These are phyloP conservation scores for Podospora comata DNA, from an alignment of 495 filamentous ascomycete species.

Conservation along the genomic window DNA sequence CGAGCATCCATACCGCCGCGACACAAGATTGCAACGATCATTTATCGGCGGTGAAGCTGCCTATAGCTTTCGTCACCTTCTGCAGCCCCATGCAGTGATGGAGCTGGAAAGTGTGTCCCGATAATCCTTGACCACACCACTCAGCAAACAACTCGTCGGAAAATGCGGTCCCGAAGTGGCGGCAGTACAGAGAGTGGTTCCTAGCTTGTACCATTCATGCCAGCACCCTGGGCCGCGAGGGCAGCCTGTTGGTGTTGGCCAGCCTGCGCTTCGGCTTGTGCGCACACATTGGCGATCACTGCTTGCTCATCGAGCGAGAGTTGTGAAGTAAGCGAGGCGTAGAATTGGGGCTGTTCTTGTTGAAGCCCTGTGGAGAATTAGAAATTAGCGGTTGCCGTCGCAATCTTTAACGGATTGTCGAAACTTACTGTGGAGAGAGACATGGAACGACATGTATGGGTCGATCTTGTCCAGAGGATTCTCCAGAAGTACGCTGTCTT, in stretches of 20 bases:
- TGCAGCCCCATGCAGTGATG: background rate
- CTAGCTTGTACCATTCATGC: conserved; percentile 32
- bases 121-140: background rate
- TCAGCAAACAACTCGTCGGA: background rate
- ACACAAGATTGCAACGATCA: background rate
- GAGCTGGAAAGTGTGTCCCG: background rate
- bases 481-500: conserved; percentile 88
- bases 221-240: background rate
- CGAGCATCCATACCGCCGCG: background rate
- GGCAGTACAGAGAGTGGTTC: background rate
- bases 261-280: conserved; percentile 64
- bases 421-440: conserved; percentile 73
- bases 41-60: background rate
- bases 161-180: background rate
- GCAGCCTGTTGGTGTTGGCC: conserved; percentile 34
- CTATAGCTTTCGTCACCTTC: background rate
- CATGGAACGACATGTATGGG: conserved; percentile 83
- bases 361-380: conserved; percentile 62
- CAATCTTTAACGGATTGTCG: background rate
- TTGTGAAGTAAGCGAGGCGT: conserved; percentile 72
- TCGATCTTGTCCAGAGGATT: conserved; percentile 93
- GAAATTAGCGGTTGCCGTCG: conserved; percentile 21
- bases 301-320: conserved; percentile 78
- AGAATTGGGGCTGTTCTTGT: conserved; percentile 86
- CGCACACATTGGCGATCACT: conserved; percentile 73